A percentile compares a stretch with the other conserved stretches of the same genome.
phyloP scores from a whole-genome alignment of 78 protist species.

The Dictyostelium intermedium region DNA sequence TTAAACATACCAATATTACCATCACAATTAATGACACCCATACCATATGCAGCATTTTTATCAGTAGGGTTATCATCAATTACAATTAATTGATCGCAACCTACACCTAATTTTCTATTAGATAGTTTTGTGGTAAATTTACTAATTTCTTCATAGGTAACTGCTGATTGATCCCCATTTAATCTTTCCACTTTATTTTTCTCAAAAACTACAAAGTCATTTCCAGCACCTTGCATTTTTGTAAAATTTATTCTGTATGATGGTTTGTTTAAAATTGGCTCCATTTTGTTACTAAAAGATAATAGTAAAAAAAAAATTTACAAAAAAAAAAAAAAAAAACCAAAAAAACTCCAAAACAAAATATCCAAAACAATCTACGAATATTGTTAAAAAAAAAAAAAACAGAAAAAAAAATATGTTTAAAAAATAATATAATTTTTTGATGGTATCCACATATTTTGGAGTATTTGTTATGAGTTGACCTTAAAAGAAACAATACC shows the following conservation, averaged over 20 bases:
- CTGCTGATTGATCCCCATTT: not conserved
- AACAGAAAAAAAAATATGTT: too few species aligned
- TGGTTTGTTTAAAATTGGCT: not conserved
- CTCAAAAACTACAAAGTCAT: constrained; percentile 74
- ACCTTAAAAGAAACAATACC: too few species aligned
- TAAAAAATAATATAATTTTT: too few species aligned
- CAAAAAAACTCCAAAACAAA: too few species aligned
- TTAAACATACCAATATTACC: constrained; percentile 30
- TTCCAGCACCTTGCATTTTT: constrained; percentile 80
- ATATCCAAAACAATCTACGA: too few species aligned
- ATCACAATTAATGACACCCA: constrained; percentile 57
- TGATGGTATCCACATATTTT: too few species aligned
- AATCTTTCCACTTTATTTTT: not conserved
- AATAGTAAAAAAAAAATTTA: too few species aligned
- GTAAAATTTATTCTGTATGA: constrained; percentile 25
- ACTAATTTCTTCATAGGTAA: not conserved
- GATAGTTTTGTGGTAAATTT: constrained; percentile 5
- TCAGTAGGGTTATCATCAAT: constrained; percentile 11
- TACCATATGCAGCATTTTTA: constrained; percentile 6
- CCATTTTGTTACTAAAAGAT: too few species aligned
- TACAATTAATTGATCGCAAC: constrained; percentile 75
- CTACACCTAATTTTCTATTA: constrained; percentile 60
- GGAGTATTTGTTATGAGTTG: too few species aligned
- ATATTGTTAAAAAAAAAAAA: too few species aligned
- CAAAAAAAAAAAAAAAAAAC: too few species aligned